Base-by-base conservation (phyloP, 129 eudicot genomes). In the Smallanthus sonchifolius region DNA sequence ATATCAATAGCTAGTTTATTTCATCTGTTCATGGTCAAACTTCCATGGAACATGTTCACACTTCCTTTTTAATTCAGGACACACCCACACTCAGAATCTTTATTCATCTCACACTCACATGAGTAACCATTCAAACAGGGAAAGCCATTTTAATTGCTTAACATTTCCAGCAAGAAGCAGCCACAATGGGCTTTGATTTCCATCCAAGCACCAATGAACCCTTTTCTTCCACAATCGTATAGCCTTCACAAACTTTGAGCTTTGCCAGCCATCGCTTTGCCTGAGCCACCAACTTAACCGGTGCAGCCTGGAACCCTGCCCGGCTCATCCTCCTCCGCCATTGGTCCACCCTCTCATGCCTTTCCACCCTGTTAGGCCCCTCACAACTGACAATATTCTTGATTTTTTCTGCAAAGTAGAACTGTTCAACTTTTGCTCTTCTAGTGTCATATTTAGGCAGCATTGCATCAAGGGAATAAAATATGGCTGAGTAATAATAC, bases 241-340 rank as follows among this genome's bases (percentile, higher is more conserved):
- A 80, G 13, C 90, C 87, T 65, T 83, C 82, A 52, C 85, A 83
- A 45, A 65, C 71, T 5, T 83, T 67, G 3, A 74, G 74, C 44
- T 74, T 63, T 45, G 73, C 79, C 4, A 86, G 72, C 90, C 87
- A 83, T 42, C 77, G 72, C 71, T 70, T 83, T 30, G 83, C 83
- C 43, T 71, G 87, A 56, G 61, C 64, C 54, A 77, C 13, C 57
- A 65, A 16, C 70, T 86, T 83, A 15, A 77, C 36, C 5, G 85
- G 85, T n/a, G 69, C 79, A 16, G 85, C 60, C 72, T 83, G 83
- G 72, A 83, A 86, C 76, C 90, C 90, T 13, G 90, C 90, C 28
- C 90, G 84, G 40, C 90, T 78, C 87, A 80, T 86, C 42, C 87
- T 65, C 73, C 87, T 83, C 35, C 90, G 70, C 90, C 90, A 86